Evolutionary conservation across 2,329 filamentous ascomycete species (phyloP), one percentile per base, ranked within the genome.

Genomic region (Aurifilum marmelostoma): DNA sequence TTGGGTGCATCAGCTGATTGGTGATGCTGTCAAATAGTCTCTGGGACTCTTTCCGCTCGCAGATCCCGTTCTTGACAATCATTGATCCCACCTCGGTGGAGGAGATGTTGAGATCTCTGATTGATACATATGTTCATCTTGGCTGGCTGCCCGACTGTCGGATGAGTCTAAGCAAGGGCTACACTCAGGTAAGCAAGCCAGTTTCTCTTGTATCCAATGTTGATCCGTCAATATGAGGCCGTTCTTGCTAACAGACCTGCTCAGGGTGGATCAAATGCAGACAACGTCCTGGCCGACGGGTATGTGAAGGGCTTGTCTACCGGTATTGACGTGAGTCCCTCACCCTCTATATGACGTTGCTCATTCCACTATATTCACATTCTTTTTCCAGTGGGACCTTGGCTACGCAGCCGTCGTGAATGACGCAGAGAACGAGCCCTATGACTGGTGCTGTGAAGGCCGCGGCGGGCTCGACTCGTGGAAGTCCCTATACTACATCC

Each of bases 231-330:
- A 16, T 3, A 16, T 12, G 12, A 6, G n/a, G 12, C 37, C 14
- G 4, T 39, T 24, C 5, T 21, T 50, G 21, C 66, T 70, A 24
- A 70, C 41, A 47, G 41, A n/a, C 1, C 11, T 5, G 2, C 79
- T 0, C 82, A 91, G 79, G 91, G 91, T 14, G 92, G 91, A 0
- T 92, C 89, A 0, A 93, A 93, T 69, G 89, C 91, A 12, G 91
- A 93, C 74, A 85, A 89, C 9, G 83, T 93, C 1, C 80, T 93
- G 2, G 88, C 85, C 0, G 91, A 93, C 73, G 87, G 88, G 0
- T 92, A 85, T 69, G 67, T 92, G 32, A 93, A 93, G 76, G 89
- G 89, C 9, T 82, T 92, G 3, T 80, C 78, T 0, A 80, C 80
- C 1, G 87, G 85, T 1, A 85, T 94, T 8, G 86, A 85, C 71